These are phyloP conservation scores for Spizellomyces sp. DNA, from an alignment of 192 early-diverging fungal genomes.

Conservation along the genomic window DNA sequence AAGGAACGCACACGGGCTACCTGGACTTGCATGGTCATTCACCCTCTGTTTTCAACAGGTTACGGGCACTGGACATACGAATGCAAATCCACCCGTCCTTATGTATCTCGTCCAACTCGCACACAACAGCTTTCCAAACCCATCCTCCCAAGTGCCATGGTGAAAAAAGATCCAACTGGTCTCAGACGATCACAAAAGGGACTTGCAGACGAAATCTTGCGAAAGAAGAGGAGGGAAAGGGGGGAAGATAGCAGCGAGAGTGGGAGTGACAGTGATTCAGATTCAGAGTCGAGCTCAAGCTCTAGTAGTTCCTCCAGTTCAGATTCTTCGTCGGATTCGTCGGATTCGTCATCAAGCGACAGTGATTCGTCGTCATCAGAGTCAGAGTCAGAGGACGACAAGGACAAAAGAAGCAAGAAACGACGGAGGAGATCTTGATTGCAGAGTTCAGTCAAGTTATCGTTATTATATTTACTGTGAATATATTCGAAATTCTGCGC, in stretches of 20 bases:
- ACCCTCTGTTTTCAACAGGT: neutral
- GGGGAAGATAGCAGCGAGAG: conserved; percentile 8
- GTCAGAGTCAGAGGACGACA: neutral
- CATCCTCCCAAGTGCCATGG: conserved; percentile 9
- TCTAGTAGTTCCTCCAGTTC: neutral
- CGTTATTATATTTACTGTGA: too few species aligned
- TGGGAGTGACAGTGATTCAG: conserved; percentile 9
- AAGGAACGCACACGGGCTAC: neutral
- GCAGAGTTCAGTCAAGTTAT: too few species aligned
- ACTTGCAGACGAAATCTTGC: conserved; percentile 25
- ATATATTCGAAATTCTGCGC: too few species aligned
- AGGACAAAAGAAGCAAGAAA: too few species aligned
- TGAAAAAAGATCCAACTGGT: conserved; percentile 2
- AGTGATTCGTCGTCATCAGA: conserved; percentile 6
- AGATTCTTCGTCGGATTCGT: neutral
- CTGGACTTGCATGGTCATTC: too few species aligned
- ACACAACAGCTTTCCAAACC: conserved; percentile 24
- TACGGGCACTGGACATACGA: conserved; percentile 32
- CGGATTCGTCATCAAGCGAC: neutral
- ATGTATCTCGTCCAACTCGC: conserved; percentile 18
- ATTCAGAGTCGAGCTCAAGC: neutral
- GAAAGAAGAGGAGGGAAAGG: conserved; percentile 10
- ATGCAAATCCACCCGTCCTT: conserved; percentile 21
- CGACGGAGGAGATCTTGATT: too few species aligned
- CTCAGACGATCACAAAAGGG: conserved; percentile 2